Conservation (phyloP, 441 rosid species). For the Iberis amara region DNA sequence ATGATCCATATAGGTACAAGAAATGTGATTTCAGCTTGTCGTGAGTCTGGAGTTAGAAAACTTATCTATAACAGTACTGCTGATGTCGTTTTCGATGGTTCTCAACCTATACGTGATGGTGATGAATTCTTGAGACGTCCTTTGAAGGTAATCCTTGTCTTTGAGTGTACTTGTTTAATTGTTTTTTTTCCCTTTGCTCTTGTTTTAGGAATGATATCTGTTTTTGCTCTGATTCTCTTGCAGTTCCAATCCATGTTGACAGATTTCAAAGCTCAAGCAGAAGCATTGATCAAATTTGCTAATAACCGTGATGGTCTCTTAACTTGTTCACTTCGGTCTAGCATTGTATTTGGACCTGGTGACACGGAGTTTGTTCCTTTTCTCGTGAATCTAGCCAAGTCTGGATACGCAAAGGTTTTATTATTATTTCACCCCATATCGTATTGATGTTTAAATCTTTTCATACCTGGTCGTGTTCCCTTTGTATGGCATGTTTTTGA, state of each 20-base stretch:
- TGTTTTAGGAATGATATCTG: constrained; percentile 20
- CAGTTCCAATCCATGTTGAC: constrained; percentile 60
- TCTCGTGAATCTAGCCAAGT: constrained; percentile 55
- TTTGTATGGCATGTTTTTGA: constrained; percentile 9
- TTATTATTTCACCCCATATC: not conserved
- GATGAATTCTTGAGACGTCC: constrained; percentile 60
- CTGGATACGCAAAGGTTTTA: constrained; percentile 81
- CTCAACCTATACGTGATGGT: constrained; percentile 48
- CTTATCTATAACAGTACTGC: constrained; percentile 77
- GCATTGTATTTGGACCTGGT: constrained; percentile 86
- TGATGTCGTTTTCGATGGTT: constrained; percentile 78
- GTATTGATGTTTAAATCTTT: not conserved
- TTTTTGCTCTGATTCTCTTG: constrained; percentile 25
- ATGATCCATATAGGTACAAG: constrained; percentile 50
- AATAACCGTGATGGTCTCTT: constrained; percentile 71
- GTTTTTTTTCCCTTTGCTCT: not conserved
- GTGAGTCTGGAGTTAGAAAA: constrained; percentile 64
- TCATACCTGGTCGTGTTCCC: not conserved
- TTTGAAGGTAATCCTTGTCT: constrained; percentile 61
- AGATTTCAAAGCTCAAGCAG: constrained; percentile 96
- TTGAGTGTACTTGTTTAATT: constrained; percentile 15
- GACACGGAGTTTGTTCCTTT: constrained; percentile 59
- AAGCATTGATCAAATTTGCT: constrained; percentile 64
- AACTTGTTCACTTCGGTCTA: constrained; percentile 86
- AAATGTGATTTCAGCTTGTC: constrained; percentile 71